Percentiles rank a stretch among this genome's conserved stretches.
Conservation (phyloP, 768 basidiomycete genomes). For the Inosperma sp. region DNA sequence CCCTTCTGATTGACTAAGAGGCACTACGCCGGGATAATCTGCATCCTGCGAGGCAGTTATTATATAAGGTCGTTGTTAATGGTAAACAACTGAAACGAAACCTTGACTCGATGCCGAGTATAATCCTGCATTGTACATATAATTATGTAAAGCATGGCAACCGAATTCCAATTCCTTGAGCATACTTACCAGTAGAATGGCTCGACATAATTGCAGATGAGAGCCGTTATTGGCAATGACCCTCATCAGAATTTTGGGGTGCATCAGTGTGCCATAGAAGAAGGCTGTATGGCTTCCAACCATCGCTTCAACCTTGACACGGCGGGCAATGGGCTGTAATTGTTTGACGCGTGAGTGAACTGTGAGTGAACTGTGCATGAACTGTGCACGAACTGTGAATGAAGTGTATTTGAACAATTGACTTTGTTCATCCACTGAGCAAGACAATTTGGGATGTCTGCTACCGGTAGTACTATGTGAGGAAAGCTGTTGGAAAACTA, state of each 20-base stretch:
- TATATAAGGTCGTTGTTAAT: neutral
- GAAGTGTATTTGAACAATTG: too few species aligned
- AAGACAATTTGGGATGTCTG: too few species aligned
- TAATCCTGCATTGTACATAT: conserved; percentile 58
- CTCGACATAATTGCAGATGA: conserved; percentile 65
- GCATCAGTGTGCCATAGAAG: conserved; percentile 90
- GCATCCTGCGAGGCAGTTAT: conserved; percentile 36
- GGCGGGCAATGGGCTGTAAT: too few species aligned
- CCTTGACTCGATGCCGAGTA: conserved; percentile 78
- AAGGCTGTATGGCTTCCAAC: conserved; percentile 44
- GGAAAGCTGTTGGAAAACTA: too few species aligned
- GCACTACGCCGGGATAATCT: conserved; percentile 84
- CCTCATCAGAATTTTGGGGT: conserved; percentile 72
- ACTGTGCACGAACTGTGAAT: too few species aligned
- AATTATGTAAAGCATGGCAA: too few species aligned
- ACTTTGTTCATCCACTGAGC: too few species aligned
- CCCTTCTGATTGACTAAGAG: conserved; percentile 43
- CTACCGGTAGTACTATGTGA: too few species aligned
- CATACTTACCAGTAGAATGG: conserved; percentile 64
- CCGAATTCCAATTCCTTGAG: too few species aligned
- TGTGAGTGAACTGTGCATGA: too few species aligned
- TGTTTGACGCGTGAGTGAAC: too few species aligned
- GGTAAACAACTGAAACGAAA: conserved; percentile 17
- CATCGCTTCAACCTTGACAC: too few species aligned
- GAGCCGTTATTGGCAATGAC: conserved; percentile 69